Conservation (phyloP, 176 grass and related monocot species). For the Themeda triandra region DNA sequence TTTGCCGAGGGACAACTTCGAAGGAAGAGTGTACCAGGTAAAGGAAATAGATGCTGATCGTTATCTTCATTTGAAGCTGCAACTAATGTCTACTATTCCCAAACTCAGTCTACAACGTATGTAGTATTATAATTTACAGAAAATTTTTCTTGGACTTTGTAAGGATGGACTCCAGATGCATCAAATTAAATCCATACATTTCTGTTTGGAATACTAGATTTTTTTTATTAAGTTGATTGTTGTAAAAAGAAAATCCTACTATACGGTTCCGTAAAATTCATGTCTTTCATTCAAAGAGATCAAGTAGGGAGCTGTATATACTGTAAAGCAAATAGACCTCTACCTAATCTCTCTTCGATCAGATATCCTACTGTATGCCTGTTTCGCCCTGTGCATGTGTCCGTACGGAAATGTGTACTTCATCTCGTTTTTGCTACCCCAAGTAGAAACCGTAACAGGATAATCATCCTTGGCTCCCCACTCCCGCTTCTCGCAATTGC, state of each 20-base stretch:
- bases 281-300: no score
- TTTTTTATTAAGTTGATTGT: background rate
- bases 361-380: no score
- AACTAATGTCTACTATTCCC: background rate
- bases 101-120: no score
- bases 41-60: background rate
- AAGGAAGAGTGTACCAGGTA: background rate
- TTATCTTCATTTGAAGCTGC: no score
- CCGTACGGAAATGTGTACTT: constrained; percentile 25
- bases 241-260: no score
- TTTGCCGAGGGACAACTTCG: background rate
- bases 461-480: background rate
- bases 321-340: no score
- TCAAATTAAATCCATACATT: background rate
- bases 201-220: background rate
- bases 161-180: background rate
- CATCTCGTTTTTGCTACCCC: background rate
- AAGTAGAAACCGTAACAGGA: constrained; percentile 14
- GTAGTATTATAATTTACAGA: no score
- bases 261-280: no score
- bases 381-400: background rate
- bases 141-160: background rate
- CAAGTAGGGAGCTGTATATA: no score
- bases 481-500: background rate
- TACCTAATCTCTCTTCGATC: no score